Percentiles rank a stretch among this genome's conserved stretches.
Conservation (phyloP, 805 yeast genomes). For the Zygotorulaspora florentina region DNA sequence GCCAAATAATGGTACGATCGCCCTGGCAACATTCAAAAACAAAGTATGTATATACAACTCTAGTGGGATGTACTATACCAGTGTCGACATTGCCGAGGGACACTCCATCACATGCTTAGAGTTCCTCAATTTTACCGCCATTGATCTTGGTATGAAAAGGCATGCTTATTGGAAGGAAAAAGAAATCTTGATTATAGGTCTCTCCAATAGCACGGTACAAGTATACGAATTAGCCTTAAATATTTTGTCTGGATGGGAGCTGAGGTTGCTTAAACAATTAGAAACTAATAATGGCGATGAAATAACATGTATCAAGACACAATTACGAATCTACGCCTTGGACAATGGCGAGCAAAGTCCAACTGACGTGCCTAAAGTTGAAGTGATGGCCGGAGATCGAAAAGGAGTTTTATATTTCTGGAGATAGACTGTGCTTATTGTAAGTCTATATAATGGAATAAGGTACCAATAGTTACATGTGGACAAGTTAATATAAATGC, state of each 20-base stretch:
- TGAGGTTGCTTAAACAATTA: constrained; percentile 22
- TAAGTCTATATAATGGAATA: no score
- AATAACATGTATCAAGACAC: constrained; percentile 16
- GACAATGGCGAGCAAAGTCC: constrained; percentile 9
- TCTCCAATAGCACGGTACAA: constrained; percentile 30
- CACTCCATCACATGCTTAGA: constrained; percentile 25
- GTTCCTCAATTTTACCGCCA: constrained; percentile 22
- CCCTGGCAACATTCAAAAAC: constrained; percentile 27
- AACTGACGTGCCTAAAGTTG: constrained; percentile 35
- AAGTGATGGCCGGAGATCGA: constrained; percentile 51
- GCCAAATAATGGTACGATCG: constrained; percentile 52
- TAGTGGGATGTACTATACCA: constrained; percentile 47
- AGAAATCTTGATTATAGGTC: constrained; percentile 38
- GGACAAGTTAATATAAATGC: no score
- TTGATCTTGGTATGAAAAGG: constrained; percentile 20
- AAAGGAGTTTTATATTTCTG: constrained; percentile 49
- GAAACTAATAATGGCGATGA: constrained; percentile 17
- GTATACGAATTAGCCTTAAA: constrained; percentile 32
- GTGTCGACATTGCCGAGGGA: constrained; percentile 19
- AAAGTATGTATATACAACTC: constrained; percentile 40
- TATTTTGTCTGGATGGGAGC: constrained; percentile 22
- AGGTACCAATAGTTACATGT: no score
- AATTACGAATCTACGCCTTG: constrained; percentile 6
- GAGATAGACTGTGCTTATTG: constrained; percentile 28
- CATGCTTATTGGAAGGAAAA: constrained; percentile 40